These are phyloP conservation scores for Nigrospora osmanthi DNA, from an alignment of 2,329 filamentous ascomycete genomes.

Conservation along the genomic window DNA sequence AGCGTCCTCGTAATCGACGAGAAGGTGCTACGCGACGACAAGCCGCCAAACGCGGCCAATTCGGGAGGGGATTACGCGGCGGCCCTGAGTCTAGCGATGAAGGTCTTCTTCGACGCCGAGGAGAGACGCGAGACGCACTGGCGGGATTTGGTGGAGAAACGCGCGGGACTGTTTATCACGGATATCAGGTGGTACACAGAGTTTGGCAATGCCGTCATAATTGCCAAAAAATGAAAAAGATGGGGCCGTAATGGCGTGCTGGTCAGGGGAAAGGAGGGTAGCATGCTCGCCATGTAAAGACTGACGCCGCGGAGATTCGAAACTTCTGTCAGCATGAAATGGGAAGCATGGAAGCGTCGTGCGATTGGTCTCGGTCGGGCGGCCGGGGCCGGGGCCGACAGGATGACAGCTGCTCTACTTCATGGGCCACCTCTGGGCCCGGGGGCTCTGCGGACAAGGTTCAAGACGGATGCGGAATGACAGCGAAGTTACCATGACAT, in stretches of 20 bases:
- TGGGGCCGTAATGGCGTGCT: not conserved
- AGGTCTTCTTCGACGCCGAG: not conserved
- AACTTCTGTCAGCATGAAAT: no score
- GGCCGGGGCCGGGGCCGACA: no score
- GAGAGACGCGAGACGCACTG: not conserved
- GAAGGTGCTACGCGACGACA: not conserved
- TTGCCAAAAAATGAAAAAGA: not conserved
- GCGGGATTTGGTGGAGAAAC: not conserved
- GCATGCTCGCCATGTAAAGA: no score
- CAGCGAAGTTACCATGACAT: no score
- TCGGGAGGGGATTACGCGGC: not conserved
- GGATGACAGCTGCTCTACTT: no score
- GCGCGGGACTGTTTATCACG: not conserved
- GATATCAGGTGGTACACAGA: not conserved
- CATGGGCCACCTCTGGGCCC: no score
- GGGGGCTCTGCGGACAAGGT: no score
- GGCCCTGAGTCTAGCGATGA: not conserved
- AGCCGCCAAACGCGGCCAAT: not conserved
- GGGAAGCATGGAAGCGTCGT: no score
- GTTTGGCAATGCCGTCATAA: not conserved
- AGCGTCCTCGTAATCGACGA: not conserved
- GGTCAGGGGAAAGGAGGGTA: no score
- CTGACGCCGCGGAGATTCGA: no score
- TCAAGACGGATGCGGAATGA: no score
- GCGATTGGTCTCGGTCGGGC: no score